phyloP scores from a whole-genome alignment of 2,329 filamentous ascomycete species.

The Huntiella abstrusa region DNA sequence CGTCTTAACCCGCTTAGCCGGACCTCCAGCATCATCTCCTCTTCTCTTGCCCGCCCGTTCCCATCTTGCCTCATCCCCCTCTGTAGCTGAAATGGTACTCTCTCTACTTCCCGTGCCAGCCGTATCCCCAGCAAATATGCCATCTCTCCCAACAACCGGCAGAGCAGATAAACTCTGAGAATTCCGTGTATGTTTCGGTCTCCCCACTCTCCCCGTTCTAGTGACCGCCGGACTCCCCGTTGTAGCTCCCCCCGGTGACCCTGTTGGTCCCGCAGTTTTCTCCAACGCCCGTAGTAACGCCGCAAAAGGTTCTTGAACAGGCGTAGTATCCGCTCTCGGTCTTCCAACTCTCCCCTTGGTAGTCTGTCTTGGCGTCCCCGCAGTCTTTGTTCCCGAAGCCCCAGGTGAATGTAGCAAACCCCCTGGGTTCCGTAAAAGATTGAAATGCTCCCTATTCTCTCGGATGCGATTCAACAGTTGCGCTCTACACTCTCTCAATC shows the following conservation, averaged over 20 bases:
- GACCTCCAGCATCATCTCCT: background rate
- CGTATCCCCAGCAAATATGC: too few species aligned
- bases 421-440: slow-evolving; percentile 57
- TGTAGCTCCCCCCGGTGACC: too few species aligned
- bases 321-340: background rate
- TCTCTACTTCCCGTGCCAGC: slow-evolving; percentile 41
- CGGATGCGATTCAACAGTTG: slow-evolving; percentile 67
- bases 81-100: slow-evolving; percentile 54
- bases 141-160: slow-evolving; percentile 22
- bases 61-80: slow-evolving; percentile 22
- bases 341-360: slow-evolving; percentile 18
- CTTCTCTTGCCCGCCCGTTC: background rate
- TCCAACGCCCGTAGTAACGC: slow-evolving; percentile 67
- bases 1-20: slow-evolving; percentile 2
- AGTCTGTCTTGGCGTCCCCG: slow-evolving; percentile 20
- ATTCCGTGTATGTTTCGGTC: slow-evolving; percentile 49
- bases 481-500: slow-evolving; percentile 55
- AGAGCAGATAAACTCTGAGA: slow-evolving; percentile 72
- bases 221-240: slow-evolving; percentile 33
- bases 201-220: slow-evolving; percentile 17
- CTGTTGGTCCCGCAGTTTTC: slow-evolving; percentile 46
- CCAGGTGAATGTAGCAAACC: slow-evolving; percentile 44
- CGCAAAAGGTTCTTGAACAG: slow-evolving; percentile 48
- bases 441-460: slow-evolving; percentile 77
- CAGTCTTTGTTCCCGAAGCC: slow-evolving; percentile 16